phyloP scores from a whole-genome alignment of 2,329 filamentous ascomycete species.

The Fusarium sp. region DNA sequence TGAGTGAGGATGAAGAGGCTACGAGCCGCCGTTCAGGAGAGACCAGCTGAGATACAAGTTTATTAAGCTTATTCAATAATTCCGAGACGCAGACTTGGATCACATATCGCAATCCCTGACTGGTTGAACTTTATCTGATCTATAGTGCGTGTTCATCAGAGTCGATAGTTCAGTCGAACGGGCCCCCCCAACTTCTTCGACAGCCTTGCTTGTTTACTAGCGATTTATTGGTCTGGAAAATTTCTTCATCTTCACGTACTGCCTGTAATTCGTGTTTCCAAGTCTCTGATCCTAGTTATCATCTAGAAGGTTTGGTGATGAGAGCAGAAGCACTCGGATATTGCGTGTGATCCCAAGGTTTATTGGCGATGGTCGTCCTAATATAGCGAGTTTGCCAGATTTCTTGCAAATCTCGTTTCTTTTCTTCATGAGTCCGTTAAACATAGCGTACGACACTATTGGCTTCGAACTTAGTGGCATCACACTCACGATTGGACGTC shows the following conservation, averaged over 20 bases:
- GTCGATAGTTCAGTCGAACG: accelerated
- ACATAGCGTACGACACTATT: too few relatives aligned
- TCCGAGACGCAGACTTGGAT: accelerated
- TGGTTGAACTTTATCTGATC: accelerated
- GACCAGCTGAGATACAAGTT: neutral
- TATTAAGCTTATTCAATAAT: neutral
- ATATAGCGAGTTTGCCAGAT: too few relatives aligned
- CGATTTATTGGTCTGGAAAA: accelerated
- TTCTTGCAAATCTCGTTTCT: too few relatives aligned
- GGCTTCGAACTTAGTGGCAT: too few relatives aligned
- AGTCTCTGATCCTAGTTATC: accelerated
- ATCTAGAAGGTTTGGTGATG: too few relatives aligned
- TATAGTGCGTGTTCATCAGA: neutral
- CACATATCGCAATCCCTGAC: accelerated
- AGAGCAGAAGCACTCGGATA: accelerated
- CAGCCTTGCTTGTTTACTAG: accelerated
- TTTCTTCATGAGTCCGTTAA: too few relatives aligned
- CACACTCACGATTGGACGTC: too few relatives aligned
- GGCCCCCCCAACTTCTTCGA: neutral
- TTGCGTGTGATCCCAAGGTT: accelerated
- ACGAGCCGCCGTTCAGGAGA: too few relatives aligned
- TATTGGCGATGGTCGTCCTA: too few relatives aligned
- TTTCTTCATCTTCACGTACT: accelerated
- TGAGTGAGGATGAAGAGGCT: neutral
- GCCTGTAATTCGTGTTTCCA: accelerated